Percentiles rank a stretch among this genome's conserved stretches.
Evolutionary conservation across 306 rosid species (phyloP).

Genomic region (Echinosophora koreensis): DNA sequence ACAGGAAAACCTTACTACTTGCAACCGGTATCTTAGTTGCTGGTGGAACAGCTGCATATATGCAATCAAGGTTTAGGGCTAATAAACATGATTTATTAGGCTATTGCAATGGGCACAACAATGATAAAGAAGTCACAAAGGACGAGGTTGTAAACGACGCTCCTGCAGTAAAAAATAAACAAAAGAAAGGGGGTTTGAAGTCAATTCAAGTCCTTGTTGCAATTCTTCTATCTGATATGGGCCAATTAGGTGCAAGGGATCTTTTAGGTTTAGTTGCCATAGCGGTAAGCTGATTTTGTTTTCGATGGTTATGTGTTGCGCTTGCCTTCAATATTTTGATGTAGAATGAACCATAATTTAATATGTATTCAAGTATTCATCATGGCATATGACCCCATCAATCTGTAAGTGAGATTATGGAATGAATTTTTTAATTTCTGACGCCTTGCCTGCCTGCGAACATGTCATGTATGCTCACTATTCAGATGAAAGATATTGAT

Average conservation of each 20-base stretch:
- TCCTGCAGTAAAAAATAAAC: slow-evolving; percentile 51
- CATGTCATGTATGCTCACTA: not conserved
- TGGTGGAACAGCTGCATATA: slow-evolving; percentile 88
- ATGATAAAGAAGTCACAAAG: slow-evolving; percentile 50
- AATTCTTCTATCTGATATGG: slow-evolving; percentile 84
- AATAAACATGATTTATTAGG: slow-evolving; percentile 53
- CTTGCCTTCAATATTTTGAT: not conserved
- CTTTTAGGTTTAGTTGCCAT: slow-evolving; percentile 73
- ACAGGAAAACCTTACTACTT: slow-evolving; percentile 85
- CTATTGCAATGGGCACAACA: slow-evolving; percentile 64
- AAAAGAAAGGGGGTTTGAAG: slow-evolving; percentile 77
- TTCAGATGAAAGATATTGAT: slow-evolving; percentile 13
- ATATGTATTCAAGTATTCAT: slow-evolving; percentile 28
- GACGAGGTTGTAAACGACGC: slow-evolving; percentile 41
- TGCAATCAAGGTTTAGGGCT: slow-evolving; percentile 70
- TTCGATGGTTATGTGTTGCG: slow-evolving; percentile 36
- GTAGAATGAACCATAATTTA: slow-evolving; percentile 15
- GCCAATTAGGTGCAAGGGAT: slow-evolving; percentile 72
- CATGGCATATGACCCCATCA: slow-evolving; percentile 29
- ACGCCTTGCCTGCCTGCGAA: slow-evolving; percentile 12
- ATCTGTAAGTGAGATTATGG: slow-evolving; percentile 6
- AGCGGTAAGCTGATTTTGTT: slow-evolving; percentile 69
- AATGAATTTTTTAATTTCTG: slow-evolving; percentile 23
- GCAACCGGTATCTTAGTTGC: slow-evolving; percentile 86
- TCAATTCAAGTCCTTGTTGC: slow-evolving; percentile 85